Base-by-base conservation (phyloP, 441 rosid genomes). In the Breynia disticha region DNA sequence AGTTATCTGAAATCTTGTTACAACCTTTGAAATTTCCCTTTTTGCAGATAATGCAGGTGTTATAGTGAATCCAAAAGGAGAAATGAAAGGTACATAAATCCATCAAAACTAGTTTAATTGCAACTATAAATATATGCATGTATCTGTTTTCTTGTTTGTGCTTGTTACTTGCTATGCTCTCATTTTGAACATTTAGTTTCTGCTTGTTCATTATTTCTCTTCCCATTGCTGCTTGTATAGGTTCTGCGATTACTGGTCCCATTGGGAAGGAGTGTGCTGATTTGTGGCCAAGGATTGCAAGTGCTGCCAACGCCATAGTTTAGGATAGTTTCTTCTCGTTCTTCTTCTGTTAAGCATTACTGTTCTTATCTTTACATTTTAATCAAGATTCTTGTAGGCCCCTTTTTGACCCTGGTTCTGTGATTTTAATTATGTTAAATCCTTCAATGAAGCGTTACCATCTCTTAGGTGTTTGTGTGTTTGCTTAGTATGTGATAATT, bases 251-350 rank as follows among this genome's bases (percentile, higher is more conserved):
- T 12, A 82, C 89, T 16, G 89, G 89, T 14, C 89, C 89, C 21
- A 82, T 82, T 2, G 89, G 89, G 35, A 82, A 82, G 73, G 89
- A 80, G 70, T 82, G 89, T 42, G 89, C 89, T 24, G 89, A 82
- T 62, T 69, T 82, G 18, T 82, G 89, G 89, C 89, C 89, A 8
- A 82, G 89, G 64, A 79, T 90, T 46, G 97, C 97, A 16, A 90
- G 96, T 60, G 96, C 96, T 56, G 96, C 97, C 19, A 90, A 84
- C 52, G 95, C 97, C 18, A 90, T 90, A n/a, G 96, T 87, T 48
- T 90, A 61, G 20, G 37, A 21, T 39, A 17, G 21, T 39, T 16
- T 38, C 10, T 37, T n/a, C 11, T 20, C 3, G 10, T 41, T 41
- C n/a, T 7, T 41, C 44, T 15, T 41, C 15, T 41, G 15, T 4